Base-by-base conservation (phyloP, 208 protist species). In the Jaenimonas drosophilae region DNA sequence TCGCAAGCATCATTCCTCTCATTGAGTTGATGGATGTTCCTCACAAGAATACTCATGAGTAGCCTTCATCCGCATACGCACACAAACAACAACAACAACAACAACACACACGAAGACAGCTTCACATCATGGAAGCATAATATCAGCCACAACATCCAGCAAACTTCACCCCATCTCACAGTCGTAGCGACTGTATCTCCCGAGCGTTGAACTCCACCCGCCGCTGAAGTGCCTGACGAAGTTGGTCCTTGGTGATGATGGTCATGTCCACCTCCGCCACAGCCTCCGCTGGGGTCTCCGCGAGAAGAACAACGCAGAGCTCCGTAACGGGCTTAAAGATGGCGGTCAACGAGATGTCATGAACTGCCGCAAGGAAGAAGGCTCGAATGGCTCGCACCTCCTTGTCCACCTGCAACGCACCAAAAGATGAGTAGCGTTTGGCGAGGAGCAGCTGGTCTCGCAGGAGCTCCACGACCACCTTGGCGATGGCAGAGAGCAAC, bases 391-490 rank as follows among this genome's bases (percentile, higher is more conserved):
- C 67, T 0, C 84, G 78, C 16, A 89, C 64, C 12, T 92, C 84
- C 49, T 85, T 81, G 50, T 92, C 84, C 0, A 85, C 49, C 55
- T 89, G 84, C 48, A 92, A 44, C 11, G 79, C 76, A 17, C 84
- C 84, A 38, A 74, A 88, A 11, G 66, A 37, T 51, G 57, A 86
- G 39, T 71, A 75, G 3, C 37, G 43, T 54, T 84, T 87, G 17
- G 76, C 60, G 40, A 73, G 17, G 5, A 83, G 58, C n/a, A n/a
- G n/a, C 27, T 75, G 42, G 12, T 47, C 47, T 23, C 68, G 62
- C 25, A 79, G 27, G 6, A 29, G 36, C 19, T 31, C 34, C 32
- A 61, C 59, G 1, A 70, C 42, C 6, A 52, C 57, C 2, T 45
- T 41, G 27, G 75, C 68, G 12, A 84, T 60, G 4, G 58, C 55